Percentiles rank a stretch among this genome's conserved stretches.
Evolutionary conservation across 2,329 filamentous ascomycete species (phyloP).

Genomic region (Penicillium paneum): DNA sequence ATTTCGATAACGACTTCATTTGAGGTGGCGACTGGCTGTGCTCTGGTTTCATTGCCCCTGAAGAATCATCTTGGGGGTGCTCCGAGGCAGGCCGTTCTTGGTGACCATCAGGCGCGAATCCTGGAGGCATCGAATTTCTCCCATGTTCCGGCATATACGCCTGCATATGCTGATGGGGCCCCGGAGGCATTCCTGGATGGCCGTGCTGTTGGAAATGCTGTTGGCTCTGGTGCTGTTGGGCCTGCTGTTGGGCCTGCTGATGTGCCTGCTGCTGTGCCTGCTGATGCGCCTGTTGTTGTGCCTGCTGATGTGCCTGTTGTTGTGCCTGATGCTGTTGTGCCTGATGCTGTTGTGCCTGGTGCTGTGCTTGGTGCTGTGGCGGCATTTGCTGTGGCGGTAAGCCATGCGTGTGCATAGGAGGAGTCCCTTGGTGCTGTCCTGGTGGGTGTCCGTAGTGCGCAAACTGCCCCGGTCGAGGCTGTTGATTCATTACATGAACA

Average conservation of each 20-base stretch:
- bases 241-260: conserved; percentile 40
- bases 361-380: conserved; percentile 32
- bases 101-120: conserved; percentile 59
- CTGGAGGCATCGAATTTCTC: conserved; percentile 68
- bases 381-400: conserved; percentile 30
- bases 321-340: no score
- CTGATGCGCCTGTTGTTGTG: no score
- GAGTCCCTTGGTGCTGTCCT: conserved; percentile 35
- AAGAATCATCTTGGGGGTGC: conserved; percentile 54
- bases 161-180: conserved; percentile 53
- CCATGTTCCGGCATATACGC: conserved; percentile 74
- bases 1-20: conserved; percentile 67
- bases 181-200: conserved; percentile 33
- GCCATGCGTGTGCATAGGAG: conserved; percentile 23
- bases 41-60: conserved; percentile 40
- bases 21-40: conserved; percentile 47
- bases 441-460: conserved; percentile 43
- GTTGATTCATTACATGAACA: conserved; percentile 48
- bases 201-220: conserved; percentile 41
- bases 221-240: conserved; percentile 43
- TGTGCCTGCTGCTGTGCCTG: conserved; percentile 5
- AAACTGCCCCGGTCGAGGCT: conserved; percentile 44
- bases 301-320: no score
- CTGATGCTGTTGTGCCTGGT: no score
- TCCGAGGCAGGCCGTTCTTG: conserved; percentile 57